phyloP scores from a whole-genome alignment of 2,329 filamentous ascomycete species.

The Aspergillus amoenus region DNA sequence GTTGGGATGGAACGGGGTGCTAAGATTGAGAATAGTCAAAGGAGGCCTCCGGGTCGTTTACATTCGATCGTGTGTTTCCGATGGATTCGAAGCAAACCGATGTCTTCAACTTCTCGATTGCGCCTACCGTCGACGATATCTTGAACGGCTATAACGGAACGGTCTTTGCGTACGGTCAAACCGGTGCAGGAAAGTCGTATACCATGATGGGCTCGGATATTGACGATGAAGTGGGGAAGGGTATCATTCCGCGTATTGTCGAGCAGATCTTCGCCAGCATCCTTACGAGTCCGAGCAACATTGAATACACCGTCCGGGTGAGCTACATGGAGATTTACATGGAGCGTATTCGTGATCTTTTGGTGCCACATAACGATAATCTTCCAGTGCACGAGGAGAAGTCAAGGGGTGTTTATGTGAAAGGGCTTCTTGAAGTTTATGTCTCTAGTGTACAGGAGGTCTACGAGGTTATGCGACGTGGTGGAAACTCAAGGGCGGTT shows the following conservation, averaged over 20 bases:
- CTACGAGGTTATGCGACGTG: constrained; percentile 93
- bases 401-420: constrained; percentile 92
- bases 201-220: constrained; percentile 99
- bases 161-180: constrained; percentile 98
- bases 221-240: constrained; percentile 81
- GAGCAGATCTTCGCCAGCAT: constrained; percentile 98
- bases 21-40: constrained; percentile 60
- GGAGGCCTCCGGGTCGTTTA: constrained; percentile 83
- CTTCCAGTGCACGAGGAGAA: constrained; percentile 98
- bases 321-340: constrained; percentile 99
- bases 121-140: constrained; percentile 93
- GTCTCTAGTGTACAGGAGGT: constrained; percentile 94
- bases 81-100: constrained; percentile 88
- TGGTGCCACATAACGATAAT: constrained; percentile 92
- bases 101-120: constrained; percentile 98
- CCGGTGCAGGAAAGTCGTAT: constrained; percentile 96
- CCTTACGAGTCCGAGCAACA: constrained; percentile 83
- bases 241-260: constrained; percentile 94
- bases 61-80: constrained; percentile 96
- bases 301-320: constrained; percentile 97
- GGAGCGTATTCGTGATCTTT: constrained; percentile 93
- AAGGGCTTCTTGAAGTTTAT: constrained; percentile 90
- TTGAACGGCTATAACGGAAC: constrained; percentile 99
- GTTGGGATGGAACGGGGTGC: neutral
- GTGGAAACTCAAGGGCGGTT: constrained; percentile 84